Conservation (phyloP, 768 basidiomycete genomes). For the Leccinum obscurum region DNA sequence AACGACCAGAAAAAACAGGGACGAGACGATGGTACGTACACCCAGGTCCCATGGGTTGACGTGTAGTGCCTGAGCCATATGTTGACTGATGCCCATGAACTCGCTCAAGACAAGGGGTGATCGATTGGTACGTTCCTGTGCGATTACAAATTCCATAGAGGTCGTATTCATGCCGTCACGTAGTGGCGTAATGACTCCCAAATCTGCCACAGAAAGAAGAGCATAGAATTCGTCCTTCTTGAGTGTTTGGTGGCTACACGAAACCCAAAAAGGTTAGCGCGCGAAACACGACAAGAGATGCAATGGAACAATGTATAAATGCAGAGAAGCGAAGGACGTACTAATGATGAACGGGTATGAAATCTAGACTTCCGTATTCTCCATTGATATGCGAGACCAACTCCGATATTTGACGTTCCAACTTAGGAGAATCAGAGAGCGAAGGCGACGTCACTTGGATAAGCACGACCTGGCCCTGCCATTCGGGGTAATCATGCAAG, state of each 20-base stretch:
- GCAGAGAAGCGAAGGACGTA: conserved; percentile 42
- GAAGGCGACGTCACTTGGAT: conserved; percentile 89
- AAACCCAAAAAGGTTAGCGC: neutral
- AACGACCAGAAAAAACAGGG: neutral
- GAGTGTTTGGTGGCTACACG: conserved; percentile 85
- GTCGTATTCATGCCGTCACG: conserved; percentile 99
- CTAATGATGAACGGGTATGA: conserved; percentile 98
- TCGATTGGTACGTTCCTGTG: conserved; percentile 81
- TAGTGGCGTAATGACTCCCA: conserved; percentile 92
- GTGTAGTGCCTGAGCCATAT: conserved; percentile 85
- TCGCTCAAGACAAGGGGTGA: conserved; percentile 91
- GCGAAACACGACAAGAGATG: neutral
- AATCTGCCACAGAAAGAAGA: conserved; percentile 86
- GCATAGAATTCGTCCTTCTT: conserved; percentile 99
- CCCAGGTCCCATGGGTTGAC: conserved; percentile 97
- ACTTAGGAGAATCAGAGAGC: conserved; percentile 86
- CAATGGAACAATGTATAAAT: neutral
- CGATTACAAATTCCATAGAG: conserved; percentile 96
- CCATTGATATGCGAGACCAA: conserved; percentile 95
- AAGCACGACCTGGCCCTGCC: conserved; percentile 87
- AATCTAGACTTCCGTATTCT: conserved; percentile 91
- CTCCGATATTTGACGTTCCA: conserved; percentile 92
- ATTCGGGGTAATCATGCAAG: conserved; percentile 89
- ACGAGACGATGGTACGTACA: conserved; percentile 41
- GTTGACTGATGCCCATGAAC: conserved; percentile 96